phyloP scores from a whole-genome alignment of 2,329 filamentous ascomycete genomes.

The Xylariales sp. region DNA sequence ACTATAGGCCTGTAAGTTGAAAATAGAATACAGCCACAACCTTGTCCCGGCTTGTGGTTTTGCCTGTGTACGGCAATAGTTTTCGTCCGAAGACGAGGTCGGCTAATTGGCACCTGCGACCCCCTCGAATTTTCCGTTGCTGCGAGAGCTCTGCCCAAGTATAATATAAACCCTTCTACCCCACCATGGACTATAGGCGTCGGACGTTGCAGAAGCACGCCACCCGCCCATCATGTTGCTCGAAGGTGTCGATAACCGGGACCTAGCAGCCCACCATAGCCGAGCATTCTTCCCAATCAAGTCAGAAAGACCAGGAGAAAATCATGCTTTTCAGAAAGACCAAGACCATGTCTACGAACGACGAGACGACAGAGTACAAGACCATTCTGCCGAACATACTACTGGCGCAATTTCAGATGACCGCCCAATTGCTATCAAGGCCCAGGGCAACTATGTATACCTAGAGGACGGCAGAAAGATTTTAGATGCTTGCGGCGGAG shows the following conservation, averaged over 20 bases:
- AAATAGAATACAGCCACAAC: no score
- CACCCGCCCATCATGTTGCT: not conserved
- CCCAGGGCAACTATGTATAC: not conserved
- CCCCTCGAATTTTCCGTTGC: no score
- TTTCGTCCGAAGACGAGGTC: no score
- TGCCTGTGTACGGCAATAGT: no score
- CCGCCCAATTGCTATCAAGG: not conserved
- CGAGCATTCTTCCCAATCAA: not conserved
- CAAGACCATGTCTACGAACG: not conserved
- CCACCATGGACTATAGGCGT: no score
- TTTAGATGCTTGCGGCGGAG: constrained; percentile 69
- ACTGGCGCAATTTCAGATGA: not conserved
- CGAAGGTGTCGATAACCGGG: not conserved
- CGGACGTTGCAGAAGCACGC: no score
- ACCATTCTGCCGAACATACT: not conserved
- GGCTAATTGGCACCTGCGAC: no score
- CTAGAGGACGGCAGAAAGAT: constrained; percentile 29
- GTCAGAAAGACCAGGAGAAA: not conserved
- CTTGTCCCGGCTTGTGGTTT: no score
- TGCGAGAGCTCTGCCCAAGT: no score
- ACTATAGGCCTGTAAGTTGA: no score
- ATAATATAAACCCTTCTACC: no score
- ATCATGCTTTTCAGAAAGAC: not conserved
- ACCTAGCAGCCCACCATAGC: not conserved
- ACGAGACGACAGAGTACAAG: not conserved